Conservation (phyloP, 345 rosid genomes). For the Heritiera littoralis region DNA sequence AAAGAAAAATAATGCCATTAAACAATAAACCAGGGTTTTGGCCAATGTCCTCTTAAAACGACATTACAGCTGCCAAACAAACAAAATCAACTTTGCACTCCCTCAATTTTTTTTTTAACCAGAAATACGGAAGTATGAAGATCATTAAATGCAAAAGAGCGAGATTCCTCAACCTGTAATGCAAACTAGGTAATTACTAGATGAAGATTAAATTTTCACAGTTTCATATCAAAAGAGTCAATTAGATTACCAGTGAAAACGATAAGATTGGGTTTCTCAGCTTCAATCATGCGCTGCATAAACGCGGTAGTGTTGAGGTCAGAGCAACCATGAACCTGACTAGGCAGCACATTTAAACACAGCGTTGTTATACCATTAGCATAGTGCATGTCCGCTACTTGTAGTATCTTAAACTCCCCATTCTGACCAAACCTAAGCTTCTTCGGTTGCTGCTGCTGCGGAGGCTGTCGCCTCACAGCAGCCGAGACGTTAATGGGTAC, state of each 20-base stretch:
- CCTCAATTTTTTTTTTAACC: background rate
- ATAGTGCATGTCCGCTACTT: constrained; percentile 93
- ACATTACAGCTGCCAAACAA: background rate
- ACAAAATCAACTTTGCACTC: background rate
- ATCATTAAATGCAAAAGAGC: background rate
- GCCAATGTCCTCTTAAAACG: background rate
- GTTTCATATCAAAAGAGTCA: background rate
- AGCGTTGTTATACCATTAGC: constrained; percentile 63
- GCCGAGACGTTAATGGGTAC: constrained; percentile 23
- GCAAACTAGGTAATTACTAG: background rate
- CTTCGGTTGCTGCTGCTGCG: constrained; percentile 17
- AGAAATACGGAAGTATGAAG: background rate
- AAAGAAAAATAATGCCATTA: background rate
- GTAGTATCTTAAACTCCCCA: constrained; percentile 84
- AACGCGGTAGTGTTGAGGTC: constrained; percentile 90
- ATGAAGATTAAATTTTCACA: background rate
- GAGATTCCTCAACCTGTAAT: background rate
- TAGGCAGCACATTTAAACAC: constrained; percentile 54
- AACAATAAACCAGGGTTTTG: background rate
- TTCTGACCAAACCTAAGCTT: constrained; percentile 50
- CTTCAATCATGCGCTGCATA: constrained; percentile 61
- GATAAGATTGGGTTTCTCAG: constrained; percentile 80
- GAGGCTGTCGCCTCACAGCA: constrained; percentile 22
- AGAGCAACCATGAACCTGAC: constrained; percentile 56
- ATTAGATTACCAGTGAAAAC: constrained; percentile 73